Evolutionary conservation across 129 eudicot genomes (phyloP).

Genomic region (Lonicera japonica): DNA sequence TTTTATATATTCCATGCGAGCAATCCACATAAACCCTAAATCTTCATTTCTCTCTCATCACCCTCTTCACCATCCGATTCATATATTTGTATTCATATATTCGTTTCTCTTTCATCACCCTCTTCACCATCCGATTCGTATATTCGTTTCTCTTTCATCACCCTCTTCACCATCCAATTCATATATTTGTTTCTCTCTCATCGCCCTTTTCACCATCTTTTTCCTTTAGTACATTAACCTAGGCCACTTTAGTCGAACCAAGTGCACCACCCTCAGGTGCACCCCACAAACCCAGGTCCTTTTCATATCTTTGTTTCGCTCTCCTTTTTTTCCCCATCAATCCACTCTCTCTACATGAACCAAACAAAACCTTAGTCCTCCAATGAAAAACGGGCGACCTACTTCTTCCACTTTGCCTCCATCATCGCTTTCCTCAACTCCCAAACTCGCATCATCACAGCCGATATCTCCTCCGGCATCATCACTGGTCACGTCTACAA

Average conservation of each 20-base stretch:
- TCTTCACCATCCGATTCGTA: too few relatives aligned
- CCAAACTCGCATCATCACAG: slow-evolving; percentile 30
- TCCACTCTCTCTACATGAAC: slow-evolving; percentile 55
- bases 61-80: too few relatives aligned
- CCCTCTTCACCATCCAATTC: too few relatives aligned
- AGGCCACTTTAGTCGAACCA: slow-evolving; percentile 9
- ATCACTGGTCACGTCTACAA: slow-evolving; percentile 24
- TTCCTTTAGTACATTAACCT: slow-evolving; percentile 7
- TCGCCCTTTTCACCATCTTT: slow-evolving; percentile 11
- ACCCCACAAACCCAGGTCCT: slow-evolving; percentile 2
- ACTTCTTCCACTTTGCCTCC: slow-evolving; percentile 43
- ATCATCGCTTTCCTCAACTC: slow-evolving; percentile 35
- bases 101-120: too few relatives aligned
- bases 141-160: too few relatives aligned
- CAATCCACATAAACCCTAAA: too few relatives aligned
- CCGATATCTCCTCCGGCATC: slow-evolving; percentile 37
- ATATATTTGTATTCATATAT: too few relatives aligned
- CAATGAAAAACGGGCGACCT: slow-evolving; percentile 52
- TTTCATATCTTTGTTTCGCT: slow-evolving; percentile 22
- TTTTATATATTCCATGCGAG: too few relatives aligned
- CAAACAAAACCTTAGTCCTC: slow-evolving; percentile 32
- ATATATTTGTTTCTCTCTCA: slow-evolving; percentile 11
- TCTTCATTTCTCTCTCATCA: too few relatives aligned
- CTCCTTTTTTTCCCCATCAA: slow-evolving; percentile 25
- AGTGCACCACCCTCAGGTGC: too few relatives aligned